Evolutionary conservation across 2,329 filamentous ascomycete genomes (phyloP).

Genomic region (Xylariaceae sp.): DNA sequence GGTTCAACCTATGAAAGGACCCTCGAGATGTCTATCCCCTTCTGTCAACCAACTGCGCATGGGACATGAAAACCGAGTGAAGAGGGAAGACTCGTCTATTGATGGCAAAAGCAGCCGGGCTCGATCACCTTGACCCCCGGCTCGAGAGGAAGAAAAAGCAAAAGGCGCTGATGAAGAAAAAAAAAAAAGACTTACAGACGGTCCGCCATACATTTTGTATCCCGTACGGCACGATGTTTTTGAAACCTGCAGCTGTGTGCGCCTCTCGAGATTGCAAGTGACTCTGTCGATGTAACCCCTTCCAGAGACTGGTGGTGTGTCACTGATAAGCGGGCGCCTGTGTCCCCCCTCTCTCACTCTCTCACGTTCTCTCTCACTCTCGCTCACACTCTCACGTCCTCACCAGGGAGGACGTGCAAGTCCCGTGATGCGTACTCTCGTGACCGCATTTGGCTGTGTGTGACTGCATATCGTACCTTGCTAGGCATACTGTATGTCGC

Average conservation of each 20-base stretch:
- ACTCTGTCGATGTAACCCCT: constrained; percentile 19
- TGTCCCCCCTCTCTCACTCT: constrained; percentile 3
- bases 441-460: constrained; percentile 30
- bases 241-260: constrained; percentile 20
- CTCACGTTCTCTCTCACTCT: constrained; percentile 2
- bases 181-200: not conserved
- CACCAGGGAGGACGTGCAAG: constrained; percentile 15
- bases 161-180: not conserved
- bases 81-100: not conserved
- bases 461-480: constrained; percentile 26
- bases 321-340: constrained; percentile 14
- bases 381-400: constrained; percentile 8
- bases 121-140: constrained; percentile 1
- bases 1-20: not conserved
- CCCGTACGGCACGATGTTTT: constrained; percentile 6
- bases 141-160: not conserved
- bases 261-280: constrained; percentile 15
- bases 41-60: not conserved
- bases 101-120: not conserved
- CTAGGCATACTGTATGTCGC: constrained; percentile 4
- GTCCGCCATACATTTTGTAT: constrained; percentile 6
- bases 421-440: constrained; percentile 28
- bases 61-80: not conserved
- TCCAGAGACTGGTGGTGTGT: constrained; percentile 16
- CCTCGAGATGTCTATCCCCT: not conserved